These are phyloP conservation scores for Glycine latifolia DNA, from an alignment of 306 rosid genomes.

Conservation along the genomic window DNA sequence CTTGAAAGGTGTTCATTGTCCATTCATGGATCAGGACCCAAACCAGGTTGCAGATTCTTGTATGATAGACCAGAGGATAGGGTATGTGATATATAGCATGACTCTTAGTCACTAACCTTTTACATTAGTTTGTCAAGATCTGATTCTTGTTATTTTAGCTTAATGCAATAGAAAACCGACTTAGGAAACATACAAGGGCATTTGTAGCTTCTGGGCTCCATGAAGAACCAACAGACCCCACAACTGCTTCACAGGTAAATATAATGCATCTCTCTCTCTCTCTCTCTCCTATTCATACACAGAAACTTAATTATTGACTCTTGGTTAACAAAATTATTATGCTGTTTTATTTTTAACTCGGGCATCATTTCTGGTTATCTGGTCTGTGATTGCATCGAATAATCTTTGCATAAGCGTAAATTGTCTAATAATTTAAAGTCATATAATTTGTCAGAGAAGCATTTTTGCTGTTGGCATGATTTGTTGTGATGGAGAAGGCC, in stretches of 20 bases:
- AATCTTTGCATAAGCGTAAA: not conserved
- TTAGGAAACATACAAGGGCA: constrained; percentile 66
- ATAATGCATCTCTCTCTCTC: constrained; percentile 32
- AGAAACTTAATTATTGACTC: constrained; percentile 11
- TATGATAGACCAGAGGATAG: constrained; percentile 76
- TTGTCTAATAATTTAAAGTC: constrained; percentile 39
- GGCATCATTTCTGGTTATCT: constrained; percentile 37
- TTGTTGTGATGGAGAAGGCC: constrained; percentile 93
- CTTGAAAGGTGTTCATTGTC: constrained; percentile 73
- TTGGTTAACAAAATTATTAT: constrained; percentile 6
- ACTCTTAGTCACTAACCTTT: constrained; percentile 29
- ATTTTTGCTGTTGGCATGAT: constrained; percentile 88
- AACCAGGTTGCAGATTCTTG: constrained; percentile 85
- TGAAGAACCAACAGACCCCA: constrained; percentile 88
- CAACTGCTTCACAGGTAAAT: constrained; percentile 86
- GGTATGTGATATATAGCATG: constrained; percentile 59
- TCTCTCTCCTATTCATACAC: constrained; percentile 19
- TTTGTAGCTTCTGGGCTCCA: constrained; percentile 71
- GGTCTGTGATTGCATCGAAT: constrained; percentile 21
- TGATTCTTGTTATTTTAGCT: constrained; percentile 61
- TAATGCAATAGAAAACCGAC: constrained; percentile 81
- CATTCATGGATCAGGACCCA: constrained; percentile 73
- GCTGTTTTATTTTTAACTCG: constrained; percentile 36
- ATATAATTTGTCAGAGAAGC: constrained; percentile 68
- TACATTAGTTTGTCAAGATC: constrained; percentile 40